Base-by-base conservation (phyloP, 176 grass and related monocot species). In the Oryza meridionalis region DNA sequence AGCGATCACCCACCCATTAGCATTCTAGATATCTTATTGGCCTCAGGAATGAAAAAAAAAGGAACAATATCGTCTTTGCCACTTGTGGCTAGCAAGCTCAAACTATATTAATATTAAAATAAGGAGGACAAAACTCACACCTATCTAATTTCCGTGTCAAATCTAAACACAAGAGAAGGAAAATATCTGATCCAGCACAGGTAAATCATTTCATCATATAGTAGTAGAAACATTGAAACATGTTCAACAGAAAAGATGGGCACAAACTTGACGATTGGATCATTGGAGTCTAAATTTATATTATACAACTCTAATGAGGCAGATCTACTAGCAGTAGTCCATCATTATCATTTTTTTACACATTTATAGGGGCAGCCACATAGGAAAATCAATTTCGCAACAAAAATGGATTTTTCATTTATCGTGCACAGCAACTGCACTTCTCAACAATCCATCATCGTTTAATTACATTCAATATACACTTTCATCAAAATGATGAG, bases 401-500 rank as follows among this genome's bases (percentile, higher is more conserved):
- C 29, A 33, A 32, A 46, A 61, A 31, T 21, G 24, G 37, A 45
- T 62, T 25, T 46, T 42, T 1, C 50, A 59, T 47, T 43, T 32
- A 50, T 50, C n/a, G 47, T 86, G 84, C 67, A 86, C 79, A 82
- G 0, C 65, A 50, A 37, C 40, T 73, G 47, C 21, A 33, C 11
- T 51, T 76, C 26, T 71, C 55, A 22, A 22, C 2, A n/a, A 9
- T 9, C 10, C 14, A 25, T 38, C 9, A 45, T 73, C 49, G 35
- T 16, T 63, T 67, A 86, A 38, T 86, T 83, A 83, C 79, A 86
- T 74, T 46, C 61, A 62, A 22, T 14, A 82, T 11, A 82, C 17
- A 73, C 33, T 62, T 65, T 58, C 27, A 38, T 68, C 21, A 73
- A 24, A 43, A 69, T 73, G 26, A 77, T 3, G 70, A 90, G 67